Evolutionary conservation across 345 rosid species (phyloP).

Genomic region (Adansonia digitata): DNA sequence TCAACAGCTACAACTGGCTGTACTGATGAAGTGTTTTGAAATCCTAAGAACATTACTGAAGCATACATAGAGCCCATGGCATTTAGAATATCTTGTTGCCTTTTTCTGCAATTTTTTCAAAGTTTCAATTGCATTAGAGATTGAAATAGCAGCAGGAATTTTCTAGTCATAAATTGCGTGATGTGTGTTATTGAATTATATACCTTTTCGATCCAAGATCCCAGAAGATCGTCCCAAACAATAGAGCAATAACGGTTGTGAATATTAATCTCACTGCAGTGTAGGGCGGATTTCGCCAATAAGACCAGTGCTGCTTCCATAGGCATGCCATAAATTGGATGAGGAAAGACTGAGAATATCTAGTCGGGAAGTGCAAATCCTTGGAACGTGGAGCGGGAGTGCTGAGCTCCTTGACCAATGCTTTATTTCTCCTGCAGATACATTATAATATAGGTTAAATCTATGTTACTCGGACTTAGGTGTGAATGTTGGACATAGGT

Average conservation of each 20-base stretch:
- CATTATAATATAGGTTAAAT: too few species aligned
- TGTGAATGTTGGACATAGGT: too few species aligned
- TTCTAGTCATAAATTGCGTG: too few species aligned
- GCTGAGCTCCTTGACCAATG: too few species aligned
- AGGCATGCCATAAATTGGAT: slow-evolving; percentile 50
- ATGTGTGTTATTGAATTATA: background rate
- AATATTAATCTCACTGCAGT: too few species aligned
- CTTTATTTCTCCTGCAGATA: slow-evolving; percentile 43
- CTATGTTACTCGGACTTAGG: too few species aligned
- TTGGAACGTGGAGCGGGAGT: slow-evolving; percentile 32
- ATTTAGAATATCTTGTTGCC: slow-evolving; percentile 43
- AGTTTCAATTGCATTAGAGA: background rate
- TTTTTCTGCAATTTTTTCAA: slow-evolving; percentile 30
- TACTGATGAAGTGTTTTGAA: slow-evolving; percentile 44
- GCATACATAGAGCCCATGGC: slow-evolving; percentile 53
- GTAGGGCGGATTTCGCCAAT: too few species aligned
- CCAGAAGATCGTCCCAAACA: slow-evolving; percentile 74
- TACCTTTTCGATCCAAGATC: slow-evolving; percentile 53
- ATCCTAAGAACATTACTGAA: slow-evolving; percentile 36
- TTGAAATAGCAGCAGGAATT: too few species aligned
- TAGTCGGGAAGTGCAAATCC: slow-evolving; percentile 40
- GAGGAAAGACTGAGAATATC: slow-evolving; percentile 37
- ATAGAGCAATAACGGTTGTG: slow-evolving; percentile 47
- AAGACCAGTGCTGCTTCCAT: slow-evolving; percentile 54
- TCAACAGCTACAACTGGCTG: slow-evolving; percentile 64